Conservation (phyloP, 257 asterid genomes). For the Solanum neorickii region DNA sequence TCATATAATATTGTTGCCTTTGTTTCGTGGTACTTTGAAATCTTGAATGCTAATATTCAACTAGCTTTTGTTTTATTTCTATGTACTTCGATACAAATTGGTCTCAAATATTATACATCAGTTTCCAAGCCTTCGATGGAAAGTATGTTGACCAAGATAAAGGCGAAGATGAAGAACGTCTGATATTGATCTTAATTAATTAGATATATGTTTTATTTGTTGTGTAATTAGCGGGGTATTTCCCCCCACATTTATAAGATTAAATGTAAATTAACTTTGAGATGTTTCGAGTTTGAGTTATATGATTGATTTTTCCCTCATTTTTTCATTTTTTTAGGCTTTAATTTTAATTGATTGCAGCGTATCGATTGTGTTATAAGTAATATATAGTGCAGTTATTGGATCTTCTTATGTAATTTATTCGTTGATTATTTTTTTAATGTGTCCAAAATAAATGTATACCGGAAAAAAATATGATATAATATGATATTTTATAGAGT, state of each 20-base stretch:
- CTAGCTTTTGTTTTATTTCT: conserved; percentile 5
- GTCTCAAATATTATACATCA: neutral
- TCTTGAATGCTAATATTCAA: conserved; percentile 11
- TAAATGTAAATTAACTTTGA: neutral
- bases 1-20: neutral
- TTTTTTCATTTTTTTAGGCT: neutral
- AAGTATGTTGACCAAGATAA: neutral
- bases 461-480: neutral
- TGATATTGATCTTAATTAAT: neutral
- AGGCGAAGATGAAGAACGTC: conserved; percentile 1
- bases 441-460: neutral
- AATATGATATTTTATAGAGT: neutral
- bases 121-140: conserved; percentile 3
- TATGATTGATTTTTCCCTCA: neutral
- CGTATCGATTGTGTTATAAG: neutral
- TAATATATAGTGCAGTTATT: neutral
- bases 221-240: neutral
- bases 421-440: neutral
- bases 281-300: neutral
- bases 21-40: neutral
- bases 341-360: neutral
- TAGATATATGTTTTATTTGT: neutral
- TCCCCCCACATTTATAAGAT: neutral
- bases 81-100: neutral
- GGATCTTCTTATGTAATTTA: neutral